Percentiles rank a stretch among this genome's conserved stretches.
phyloP scores from a whole-genome alignment of 1,139 yeast genomes.

The Wickerhamomyces sp. region DNA sequence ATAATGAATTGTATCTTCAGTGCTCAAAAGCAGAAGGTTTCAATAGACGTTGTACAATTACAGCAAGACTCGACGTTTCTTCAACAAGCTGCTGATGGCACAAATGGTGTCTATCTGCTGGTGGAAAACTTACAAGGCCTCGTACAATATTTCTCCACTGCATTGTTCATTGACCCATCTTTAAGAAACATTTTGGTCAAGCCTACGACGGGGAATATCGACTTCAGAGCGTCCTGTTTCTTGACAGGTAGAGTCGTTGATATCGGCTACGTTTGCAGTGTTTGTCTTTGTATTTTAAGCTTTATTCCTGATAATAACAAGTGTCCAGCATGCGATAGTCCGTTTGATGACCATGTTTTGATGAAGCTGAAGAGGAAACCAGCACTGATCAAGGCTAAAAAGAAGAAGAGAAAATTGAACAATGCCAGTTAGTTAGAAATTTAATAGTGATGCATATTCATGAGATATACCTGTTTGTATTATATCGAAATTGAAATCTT shows the following conservation, averaged over 20 bases:
- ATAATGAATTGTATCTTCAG: conserved; percentile 96
- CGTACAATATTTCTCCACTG: conserved; percentile 64
- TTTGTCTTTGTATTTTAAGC: conserved; percentile 73
- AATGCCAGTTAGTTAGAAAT: too few species aligned
- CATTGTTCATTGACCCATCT: conserved; percentile 80
- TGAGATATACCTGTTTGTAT: conserved; percentile 30
- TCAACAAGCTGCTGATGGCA: conserved; percentile 96
- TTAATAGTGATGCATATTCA: conserved; percentile 23
- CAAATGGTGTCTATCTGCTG: conserved; percentile 82
- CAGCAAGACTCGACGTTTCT: conserved; percentile 76
- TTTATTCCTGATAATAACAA: conserved; percentile 47
- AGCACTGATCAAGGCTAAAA: conserved; percentile 39
- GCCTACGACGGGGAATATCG: conserved; percentile 84
- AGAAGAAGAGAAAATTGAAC: conserved; percentile 29
- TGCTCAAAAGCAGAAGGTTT: conserved; percentile 86
- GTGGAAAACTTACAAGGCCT: conserved; percentile 74
- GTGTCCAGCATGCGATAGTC: conserved; percentile 69
- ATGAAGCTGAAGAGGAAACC: conserved; percentile 52
- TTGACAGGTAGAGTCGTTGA: conserved; percentile 86
- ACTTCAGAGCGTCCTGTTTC: conserved; percentile 93
- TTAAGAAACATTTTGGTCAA: conserved; percentile 68
- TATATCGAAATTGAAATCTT: conserved; percentile 36
- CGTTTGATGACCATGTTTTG: conserved; percentile 55
- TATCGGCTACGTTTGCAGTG: conserved; percentile 92
- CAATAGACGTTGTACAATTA: conserved; percentile 86